phyloP scores from a whole-genome alignment of 306 rosid genomes.

The Echinosophora koreensis region DNA sequence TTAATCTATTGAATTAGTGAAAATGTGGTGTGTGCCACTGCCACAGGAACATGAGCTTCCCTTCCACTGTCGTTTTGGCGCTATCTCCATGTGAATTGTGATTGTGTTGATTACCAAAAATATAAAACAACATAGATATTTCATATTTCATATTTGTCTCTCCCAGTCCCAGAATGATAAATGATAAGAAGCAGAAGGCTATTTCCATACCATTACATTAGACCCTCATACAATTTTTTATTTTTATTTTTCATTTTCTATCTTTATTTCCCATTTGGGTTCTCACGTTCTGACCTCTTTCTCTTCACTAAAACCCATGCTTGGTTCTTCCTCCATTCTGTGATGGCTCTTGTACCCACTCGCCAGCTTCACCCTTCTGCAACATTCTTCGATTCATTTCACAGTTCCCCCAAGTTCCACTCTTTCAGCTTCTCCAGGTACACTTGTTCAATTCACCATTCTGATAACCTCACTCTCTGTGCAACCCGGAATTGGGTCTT shows the following conservation, averaged over 20 bases:
- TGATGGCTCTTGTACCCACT: constrained; percentile 75
- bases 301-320: too few relatives aligned
- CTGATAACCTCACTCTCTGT: constrained; percentile 41
- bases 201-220: neutral
- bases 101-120: too few relatives aligned
- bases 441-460: constrained; percentile 49
- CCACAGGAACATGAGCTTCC: neutral
- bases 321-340: neutral
- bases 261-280: neutral
- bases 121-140: too few relatives aligned
- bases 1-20: too few relatives aligned
- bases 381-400: constrained; percentile 72
- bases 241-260: too few relatives aligned
- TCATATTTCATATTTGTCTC: too few relatives aligned
- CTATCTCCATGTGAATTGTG: too few relatives aligned
- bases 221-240: too few relatives aligned
- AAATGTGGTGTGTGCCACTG: too few relatives aligned
- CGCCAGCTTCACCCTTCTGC: constrained; percentile 75
- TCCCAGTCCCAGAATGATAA: too few relatives aligned
- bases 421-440: constrained; percentile 61
- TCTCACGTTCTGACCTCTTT: neutral
- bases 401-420: constrained; percentile 59
- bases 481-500: constrained; percentile 33
- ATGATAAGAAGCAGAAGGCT: neutral
- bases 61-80: constrained; percentile 37